Percentiles rank a stretch among this genome's conserved stretches.
phyloP scores from a whole-genome alignment of 805 yeast genomes.

The Kodamaea sagamina region DNA sequence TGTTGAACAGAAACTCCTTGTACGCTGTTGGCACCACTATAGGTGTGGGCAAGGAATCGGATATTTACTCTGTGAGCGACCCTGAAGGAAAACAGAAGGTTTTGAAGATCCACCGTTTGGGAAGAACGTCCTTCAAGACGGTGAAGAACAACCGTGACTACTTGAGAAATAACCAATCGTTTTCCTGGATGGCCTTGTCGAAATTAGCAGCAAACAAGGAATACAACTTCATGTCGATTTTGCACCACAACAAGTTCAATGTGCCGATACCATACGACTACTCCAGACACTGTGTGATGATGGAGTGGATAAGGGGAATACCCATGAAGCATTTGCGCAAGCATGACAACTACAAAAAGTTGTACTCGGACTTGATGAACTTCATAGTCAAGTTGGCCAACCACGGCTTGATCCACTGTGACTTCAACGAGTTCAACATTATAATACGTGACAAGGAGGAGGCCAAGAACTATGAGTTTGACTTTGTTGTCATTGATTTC shows the following conservation, averaged over 20 bases:
- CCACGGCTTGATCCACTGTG: conserved; percentile 94
- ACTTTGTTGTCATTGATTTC: conserved; percentile 92
- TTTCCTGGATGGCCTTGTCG: conserved; percentile 91
- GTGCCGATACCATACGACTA: conserved; percentile 90
- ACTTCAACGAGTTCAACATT: conserved; percentile 94
- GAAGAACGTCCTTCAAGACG: conserved; percentile 89
- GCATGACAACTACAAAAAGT: conserved; percentile 65
- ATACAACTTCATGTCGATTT: conserved; percentile 78
- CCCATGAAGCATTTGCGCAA: conserved; percentile 83
- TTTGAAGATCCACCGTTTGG: conserved; percentile 87
- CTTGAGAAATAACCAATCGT: conserved; percentile 68
- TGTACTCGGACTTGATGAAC: conserved; percentile 84
- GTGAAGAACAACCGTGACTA: conserved; percentile 95
- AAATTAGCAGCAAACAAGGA: conserved; percentile 91
- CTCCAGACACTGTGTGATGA: conserved; percentile 87
- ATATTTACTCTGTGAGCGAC: conserved; percentile 82
- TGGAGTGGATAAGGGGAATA: conserved; percentile 89
- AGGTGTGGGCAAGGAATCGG: conserved; percentile 98
- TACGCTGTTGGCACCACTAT: conserved; percentile 82
- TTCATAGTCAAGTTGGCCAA: conserved; percentile 83
- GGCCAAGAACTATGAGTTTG: conserved; percentile 51
- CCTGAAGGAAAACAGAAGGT: conserved; percentile 64
- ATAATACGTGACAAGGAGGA: conserved; percentile 70
- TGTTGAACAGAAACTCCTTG: conserved; percentile 71
- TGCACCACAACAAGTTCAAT: conserved; percentile 71